Percentiles rank a stretch among this genome's conserved stretches.
phyloP scores from a whole-genome alignment of 768 basidiomycete genomes.

The Mycena chlorophos region DNA sequence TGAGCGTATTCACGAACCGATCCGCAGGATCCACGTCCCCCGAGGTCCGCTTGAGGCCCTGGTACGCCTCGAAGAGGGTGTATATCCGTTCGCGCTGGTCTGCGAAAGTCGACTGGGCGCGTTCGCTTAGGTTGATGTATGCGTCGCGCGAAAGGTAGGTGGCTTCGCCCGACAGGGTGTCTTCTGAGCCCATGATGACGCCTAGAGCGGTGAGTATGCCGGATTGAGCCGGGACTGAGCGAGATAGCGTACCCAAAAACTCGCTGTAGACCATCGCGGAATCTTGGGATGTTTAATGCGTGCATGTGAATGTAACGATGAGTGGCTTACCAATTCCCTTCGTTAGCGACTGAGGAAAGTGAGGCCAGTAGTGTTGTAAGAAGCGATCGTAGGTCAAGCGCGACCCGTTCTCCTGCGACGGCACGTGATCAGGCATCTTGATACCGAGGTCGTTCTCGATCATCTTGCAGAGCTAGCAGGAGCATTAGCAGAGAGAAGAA shows the following conservation, averaged over 20 bases:
- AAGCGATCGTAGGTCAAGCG: constrained; percentile 19
- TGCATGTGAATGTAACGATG: not conserved
- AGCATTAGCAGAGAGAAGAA: not conserved
- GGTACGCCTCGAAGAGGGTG: constrained; percentile 53
- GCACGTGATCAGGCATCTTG: not conserved
- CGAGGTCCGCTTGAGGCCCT: constrained; percentile 42
- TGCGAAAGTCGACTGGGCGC: constrained; percentile 52
- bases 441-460: constrained; percentile 16
- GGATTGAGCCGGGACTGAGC: not conserved
- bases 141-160: constrained; percentile 42
- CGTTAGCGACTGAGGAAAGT: constrained; percentile 49
- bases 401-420: not conserved
- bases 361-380: constrained; percentile 19
- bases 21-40: constrained; percentile 60
- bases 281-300: constrained; percentile 37
- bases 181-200: constrained; percentile 70
- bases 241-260: constrained; percentile 50
- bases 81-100: constrained; percentile 50
- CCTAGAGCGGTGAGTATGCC: too few species aligned
- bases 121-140: constrained; percentile 52
- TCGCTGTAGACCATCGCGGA: constrained; percentile 65
- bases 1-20: constrained; percentile 45
- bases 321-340: constrained; percentile 52
- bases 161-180: constrained; percentile 35
- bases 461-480: constrained; percentile 7